These are phyloP conservation scores for Haberlea rhodopensis DNA, from an alignment of 257 asterid species.

Conservation along the genomic window DNA sequence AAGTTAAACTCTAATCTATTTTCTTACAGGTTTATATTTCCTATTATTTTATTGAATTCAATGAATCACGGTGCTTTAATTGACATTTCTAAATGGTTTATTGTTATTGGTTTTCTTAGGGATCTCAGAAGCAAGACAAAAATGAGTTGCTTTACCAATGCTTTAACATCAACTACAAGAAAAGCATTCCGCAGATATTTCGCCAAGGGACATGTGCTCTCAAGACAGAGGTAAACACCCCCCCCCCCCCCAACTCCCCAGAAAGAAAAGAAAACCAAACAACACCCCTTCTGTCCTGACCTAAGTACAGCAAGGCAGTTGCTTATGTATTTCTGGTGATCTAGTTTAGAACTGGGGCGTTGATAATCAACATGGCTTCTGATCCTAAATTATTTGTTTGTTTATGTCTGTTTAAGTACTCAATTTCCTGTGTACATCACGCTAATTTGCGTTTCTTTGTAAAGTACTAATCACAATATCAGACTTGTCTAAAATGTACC, in stretches of 20 bases:
- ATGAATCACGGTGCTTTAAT: not conserved
- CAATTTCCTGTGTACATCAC: no score
- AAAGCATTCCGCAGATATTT: constrained; percentile 58
- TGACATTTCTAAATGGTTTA: constrained; percentile 6
- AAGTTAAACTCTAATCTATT: not conserved
- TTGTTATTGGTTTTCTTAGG: constrained; percentile 33
- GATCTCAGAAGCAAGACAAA: constrained; percentile 62
- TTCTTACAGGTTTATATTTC: not conserved
- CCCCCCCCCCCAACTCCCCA: not conserved
- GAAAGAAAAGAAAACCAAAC: not conserved
- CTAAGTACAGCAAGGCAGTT: no score
- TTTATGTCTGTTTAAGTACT: constrained; percentile 16
- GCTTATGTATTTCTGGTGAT: not conserved
- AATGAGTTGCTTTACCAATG: constrained; percentile 71
- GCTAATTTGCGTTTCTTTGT: constrained; percentile 17
- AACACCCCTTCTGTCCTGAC: not conserved
- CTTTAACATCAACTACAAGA: constrained; percentile 72
- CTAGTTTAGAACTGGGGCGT: not conserved
- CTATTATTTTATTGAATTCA: not conserved
- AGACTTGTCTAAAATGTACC: constrained; percentile 5
- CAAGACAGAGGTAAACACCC: constrained; percentile 52
- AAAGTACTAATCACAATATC: constrained; percentile 13
- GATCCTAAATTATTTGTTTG: constrained; percentile 1
- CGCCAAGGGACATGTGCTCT: constrained; percentile 90
- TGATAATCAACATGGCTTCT: not conserved